Conservation (phyloP, 768 basidiomycete genomes). For the Boletus barrowsii region DNA sequence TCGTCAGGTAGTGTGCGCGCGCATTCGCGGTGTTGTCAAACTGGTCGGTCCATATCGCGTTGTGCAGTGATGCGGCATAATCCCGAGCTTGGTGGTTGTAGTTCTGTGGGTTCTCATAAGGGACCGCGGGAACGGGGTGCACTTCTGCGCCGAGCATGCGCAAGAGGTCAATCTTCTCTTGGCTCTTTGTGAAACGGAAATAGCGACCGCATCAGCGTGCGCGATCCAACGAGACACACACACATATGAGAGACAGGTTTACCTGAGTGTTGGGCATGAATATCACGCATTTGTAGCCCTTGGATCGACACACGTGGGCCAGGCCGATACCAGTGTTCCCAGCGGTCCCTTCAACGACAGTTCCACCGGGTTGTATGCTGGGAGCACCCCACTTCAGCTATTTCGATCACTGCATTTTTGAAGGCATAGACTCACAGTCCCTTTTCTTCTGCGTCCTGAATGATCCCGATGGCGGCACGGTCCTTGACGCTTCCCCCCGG, state of each 20-base stretch:
- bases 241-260: constrained; percentile 2
- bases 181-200: constrained; percentile 52
- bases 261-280: constrained; percentile 98
- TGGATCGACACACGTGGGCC: constrained; percentile 89
- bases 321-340: constrained; percentile 98
- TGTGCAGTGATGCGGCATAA: constrained; percentile 67
- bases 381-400: background rate
- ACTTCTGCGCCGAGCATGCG: constrained; percentile 98
- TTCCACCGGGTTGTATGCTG: constrained; percentile 89
- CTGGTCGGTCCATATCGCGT: constrained; percentile 96
- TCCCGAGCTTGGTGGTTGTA: constrained; percentile 98
- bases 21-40: constrained; percentile 97
- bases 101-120: constrained; percentile 92
- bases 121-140: constrained; percentile 91
- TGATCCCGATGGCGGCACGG: constrained; percentile 87
- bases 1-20: constrained; percentile 79
- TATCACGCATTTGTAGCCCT: constrained; percentile 96
- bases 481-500: constrained; percentile 99
- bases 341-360: constrained; percentile 96
- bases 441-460: constrained; percentile 81
- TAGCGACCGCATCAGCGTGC: background rate
- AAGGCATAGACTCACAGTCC: constrained; percentile 57
- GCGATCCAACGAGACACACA: background rate
- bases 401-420: background rate
- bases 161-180: constrained; percentile 97